These are phyloP conservation scores for Aspergillus indologenus DNA, from an alignment of 495 filamentous ascomycete species.

Conservation along the genomic window DNA sequence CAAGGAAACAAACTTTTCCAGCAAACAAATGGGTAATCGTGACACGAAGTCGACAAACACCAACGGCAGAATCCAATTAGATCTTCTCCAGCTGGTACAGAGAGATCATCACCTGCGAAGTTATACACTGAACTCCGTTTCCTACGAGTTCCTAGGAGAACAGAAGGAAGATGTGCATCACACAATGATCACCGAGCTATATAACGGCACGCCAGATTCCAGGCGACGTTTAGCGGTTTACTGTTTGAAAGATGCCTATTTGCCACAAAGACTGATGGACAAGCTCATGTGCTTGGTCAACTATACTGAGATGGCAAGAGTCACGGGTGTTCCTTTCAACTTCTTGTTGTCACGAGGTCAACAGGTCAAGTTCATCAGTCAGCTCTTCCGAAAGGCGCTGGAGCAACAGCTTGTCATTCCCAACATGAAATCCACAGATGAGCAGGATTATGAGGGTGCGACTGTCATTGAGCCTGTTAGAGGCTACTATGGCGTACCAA, in stretches of 20 bases:
- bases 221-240: conserved; percentile 89
- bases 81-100: conserved; percentile 89
- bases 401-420: conserved; percentile 93
- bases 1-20: conserved; percentile 82
- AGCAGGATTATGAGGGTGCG: conserved; percentile 90
- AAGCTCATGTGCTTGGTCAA: conserved; percentile 97
- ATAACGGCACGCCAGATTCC: conserved; percentile 91
- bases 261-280: conserved; percentile 93
- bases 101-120: conserved; percentile 91
- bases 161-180: conserved; percentile 99
- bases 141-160: conserved; percentile 91
- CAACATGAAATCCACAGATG: conserved; percentile 65
- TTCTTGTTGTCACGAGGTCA: conserved; percentile 89
- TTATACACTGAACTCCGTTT: conserved; percentile 97
- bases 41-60: conserved; percentile 93
- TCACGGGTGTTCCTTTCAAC: conserved; percentile 97
- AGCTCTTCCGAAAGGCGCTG: conserved; percentile 90
- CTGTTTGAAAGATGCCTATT: conserved; percentile 95
- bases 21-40: conserved; percentile 98
- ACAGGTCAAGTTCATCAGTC: conserved; percentile 96
- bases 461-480: conserved; percentile 95
- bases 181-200: conserved; percentile 98
- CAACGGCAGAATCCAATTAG: conserved; percentile 88
- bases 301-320: conserved; percentile 99
- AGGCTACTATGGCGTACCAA: conserved; percentile 89